These are phyloP conservation scores for Aspergillus quadricinctus DNA, from an alignment of 2,329 filamentous ascomycete genomes.

Conservation along the genomic window DNA sequence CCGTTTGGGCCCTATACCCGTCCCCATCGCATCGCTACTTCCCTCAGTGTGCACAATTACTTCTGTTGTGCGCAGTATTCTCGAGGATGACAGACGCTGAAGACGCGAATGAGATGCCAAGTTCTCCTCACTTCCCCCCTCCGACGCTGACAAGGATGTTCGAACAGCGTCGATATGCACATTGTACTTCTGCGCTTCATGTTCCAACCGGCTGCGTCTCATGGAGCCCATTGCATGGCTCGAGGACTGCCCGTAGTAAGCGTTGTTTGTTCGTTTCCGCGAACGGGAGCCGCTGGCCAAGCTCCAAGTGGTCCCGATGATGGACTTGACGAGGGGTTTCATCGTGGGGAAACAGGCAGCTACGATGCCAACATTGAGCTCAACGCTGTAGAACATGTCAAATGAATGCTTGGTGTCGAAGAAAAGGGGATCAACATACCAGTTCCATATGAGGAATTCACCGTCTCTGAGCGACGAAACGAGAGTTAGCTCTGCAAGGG, in stretches of 20 bases:
- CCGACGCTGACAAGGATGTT: neutral
- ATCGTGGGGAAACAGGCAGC: conserved; percentile 40
- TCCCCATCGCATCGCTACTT: neutral
- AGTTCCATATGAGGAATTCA: conserved; percentile 15
- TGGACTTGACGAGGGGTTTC: conserved; percentile 31
- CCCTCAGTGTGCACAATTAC: neutral
- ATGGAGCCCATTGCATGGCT: neutral
- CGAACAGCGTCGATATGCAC: neutral
- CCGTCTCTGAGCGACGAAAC: neutral
- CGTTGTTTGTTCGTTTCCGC: neutral
- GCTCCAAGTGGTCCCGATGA: conserved; percentile 11
- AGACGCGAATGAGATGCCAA: neutral
- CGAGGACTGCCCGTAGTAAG: neutral
- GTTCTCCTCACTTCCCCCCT: neutral
- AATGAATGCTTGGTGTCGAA: neutral
- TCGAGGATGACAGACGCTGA: neutral
- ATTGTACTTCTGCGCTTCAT: neutral
- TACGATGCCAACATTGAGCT: conserved; percentile 40
- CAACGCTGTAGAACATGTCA: conserved; percentile 26
- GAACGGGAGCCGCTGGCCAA: conserved; percentile 7
- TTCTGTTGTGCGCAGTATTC: neutral
- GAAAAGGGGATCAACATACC: conserved; percentile 6
- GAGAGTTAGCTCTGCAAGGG: conserved; percentile 6
- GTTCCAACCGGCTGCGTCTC: neutral
- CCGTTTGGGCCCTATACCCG: neutral